These are phyloP conservation scores for Yamadazyma membranifaciens DNA, from an alignment of 1,139 yeast genomes.

Conservation along the genomic window DNA sequence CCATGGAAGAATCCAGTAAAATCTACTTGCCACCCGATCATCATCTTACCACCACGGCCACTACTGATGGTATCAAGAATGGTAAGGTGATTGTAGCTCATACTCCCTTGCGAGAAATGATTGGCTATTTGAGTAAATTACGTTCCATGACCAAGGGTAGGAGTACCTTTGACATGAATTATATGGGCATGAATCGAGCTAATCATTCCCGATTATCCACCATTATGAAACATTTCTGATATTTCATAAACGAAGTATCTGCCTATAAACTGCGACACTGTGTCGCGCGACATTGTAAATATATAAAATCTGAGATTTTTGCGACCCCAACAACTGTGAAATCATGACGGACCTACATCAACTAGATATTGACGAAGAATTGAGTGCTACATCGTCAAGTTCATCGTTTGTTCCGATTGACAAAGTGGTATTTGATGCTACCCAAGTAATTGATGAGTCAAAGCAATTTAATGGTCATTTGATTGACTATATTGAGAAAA, in stretches of 20 bases:
- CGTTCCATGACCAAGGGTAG: conserved; percentile 89
- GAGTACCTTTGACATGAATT: conserved; percentile 79
- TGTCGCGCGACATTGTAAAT: conserved; percentile 1
- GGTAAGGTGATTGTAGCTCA: conserved; percentile 66
- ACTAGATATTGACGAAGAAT: conserved; percentile 5
- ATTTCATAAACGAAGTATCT: background rate
- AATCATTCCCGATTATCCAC: conserved; percentile 37
- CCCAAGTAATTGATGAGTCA: conserved; percentile 79
- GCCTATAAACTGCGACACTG: too few relatives aligned
- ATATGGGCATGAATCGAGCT: conserved; percentile 68
- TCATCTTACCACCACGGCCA: conserved; percentile 10
- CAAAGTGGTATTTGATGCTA: conserved; percentile 39
- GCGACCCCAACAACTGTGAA: conserved; percentile 1
- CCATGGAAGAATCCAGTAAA: conserved; percentile 49
- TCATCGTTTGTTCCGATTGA: conserved; percentile 47
- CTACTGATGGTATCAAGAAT: conserved; percentile 19
- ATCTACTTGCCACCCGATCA: conserved; percentile 47
- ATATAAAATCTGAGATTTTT: background rate
- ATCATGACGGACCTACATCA: too few relatives aligned
- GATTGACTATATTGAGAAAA: conserved; percentile 38
- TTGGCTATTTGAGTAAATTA: conserved; percentile 76
- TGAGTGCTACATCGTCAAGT: conserved; percentile 26
- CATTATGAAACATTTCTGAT: conserved; percentile 3
- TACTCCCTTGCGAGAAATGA: conserved; percentile 87
- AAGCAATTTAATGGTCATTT: conserved; percentile 56